Evolutionary conservation across 306 rosid species (phyloP).

Genomic region (Lathyrus tuberosus): DNA sequence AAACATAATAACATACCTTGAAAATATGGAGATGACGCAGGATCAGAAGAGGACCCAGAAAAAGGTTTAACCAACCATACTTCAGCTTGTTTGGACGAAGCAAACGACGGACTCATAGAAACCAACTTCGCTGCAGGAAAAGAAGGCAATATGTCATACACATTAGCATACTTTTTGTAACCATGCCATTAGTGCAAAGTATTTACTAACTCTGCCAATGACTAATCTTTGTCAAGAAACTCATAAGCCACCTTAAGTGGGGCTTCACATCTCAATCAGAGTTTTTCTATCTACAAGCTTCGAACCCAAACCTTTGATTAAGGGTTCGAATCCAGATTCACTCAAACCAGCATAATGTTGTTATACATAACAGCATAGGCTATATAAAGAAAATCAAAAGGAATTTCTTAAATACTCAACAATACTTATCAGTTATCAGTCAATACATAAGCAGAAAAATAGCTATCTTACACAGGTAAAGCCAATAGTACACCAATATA

Average conservation of each 20-base stretch:
- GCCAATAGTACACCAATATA: background rate
- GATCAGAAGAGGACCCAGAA: slow-evolving; percentile 48
- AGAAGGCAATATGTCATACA: slow-evolving; percentile 14
- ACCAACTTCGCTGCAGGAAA: slow-evolving; percentile 62
- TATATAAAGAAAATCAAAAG: background rate
- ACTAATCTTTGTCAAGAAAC: background rate
- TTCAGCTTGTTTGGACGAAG: slow-evolving; percentile 46
- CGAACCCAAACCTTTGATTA: background rate
- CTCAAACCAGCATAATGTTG: background rate
- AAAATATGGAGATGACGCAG: slow-evolving; percentile 61
- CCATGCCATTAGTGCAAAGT: background rate
- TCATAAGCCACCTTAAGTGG: background rate
- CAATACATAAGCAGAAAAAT: slow-evolving; percentile 14
- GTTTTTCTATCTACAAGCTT: background rate
- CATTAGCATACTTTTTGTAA: background rate
- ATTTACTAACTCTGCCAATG: background rate
- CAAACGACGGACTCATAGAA: slow-evolving; percentile 49
- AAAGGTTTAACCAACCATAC: slow-evolving; percentile 48
- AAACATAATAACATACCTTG: slow-evolving; percentile 46
- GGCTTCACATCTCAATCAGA: background rate
- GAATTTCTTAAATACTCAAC: slow-evolving; percentile 14
- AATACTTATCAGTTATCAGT: background rate
- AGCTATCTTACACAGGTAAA: slow-evolving; percentile 9
- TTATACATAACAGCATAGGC: background rate
- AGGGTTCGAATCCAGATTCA: background rate